Conservation (phyloP, 805 yeast species). For the Metschnikowia cerradonensis region DNA sequence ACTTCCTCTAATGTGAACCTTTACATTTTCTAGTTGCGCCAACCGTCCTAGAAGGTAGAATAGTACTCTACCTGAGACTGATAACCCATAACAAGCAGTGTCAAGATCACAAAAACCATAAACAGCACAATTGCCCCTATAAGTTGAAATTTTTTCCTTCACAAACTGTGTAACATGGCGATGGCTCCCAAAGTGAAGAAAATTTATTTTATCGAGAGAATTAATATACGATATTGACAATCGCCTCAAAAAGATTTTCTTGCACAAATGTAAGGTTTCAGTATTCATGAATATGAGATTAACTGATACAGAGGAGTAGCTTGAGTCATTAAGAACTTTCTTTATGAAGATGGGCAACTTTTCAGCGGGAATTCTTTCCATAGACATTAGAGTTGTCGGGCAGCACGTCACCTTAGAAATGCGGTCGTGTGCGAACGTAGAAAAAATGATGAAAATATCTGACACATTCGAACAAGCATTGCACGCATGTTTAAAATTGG, state of each 20-base stretch:
- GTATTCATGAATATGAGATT: neutral
- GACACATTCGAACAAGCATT: neutral
- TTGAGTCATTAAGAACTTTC: neutral
- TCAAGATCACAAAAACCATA: constrained; percentile 1
- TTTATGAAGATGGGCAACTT: neutral
- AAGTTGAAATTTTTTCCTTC: neutral
- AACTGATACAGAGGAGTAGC: neutral
- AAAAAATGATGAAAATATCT: constrained; percentile 2
- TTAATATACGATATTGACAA: constrained; percentile 1
- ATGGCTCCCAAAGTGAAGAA: neutral
- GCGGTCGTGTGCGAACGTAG: constrained; percentile 5
- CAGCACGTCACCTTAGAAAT: neutral
- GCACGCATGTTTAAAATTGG: constrained; percentile 2
- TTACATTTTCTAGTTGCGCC: neutral
- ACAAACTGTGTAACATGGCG: neutral
- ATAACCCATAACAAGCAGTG: neutral
- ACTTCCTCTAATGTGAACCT: neutral
- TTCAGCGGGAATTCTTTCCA: neutral
- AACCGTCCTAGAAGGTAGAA: neutral
- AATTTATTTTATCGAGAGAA: neutral
- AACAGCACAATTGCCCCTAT: neutral
- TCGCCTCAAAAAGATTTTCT: neutral
- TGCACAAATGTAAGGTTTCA: neutral
- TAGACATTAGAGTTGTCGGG: neutral
- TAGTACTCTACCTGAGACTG: neutral